phyloP scores from a whole-genome alignment of 306 rosid species.

The Quercus mongolica region DNA sequence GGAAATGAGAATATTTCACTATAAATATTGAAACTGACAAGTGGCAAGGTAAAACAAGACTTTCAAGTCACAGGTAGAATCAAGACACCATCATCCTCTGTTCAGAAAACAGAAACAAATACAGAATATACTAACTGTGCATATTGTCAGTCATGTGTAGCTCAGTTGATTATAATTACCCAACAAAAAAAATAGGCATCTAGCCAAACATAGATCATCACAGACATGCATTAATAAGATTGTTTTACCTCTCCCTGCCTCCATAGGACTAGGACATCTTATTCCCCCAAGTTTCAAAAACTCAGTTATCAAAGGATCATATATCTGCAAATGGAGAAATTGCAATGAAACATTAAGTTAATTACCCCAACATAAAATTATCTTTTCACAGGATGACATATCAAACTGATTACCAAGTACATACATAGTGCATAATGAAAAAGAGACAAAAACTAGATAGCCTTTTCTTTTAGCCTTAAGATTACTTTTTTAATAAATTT shows the following conservation, averaged over 20 bases:
- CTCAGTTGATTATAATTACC: constrained; percentile 14
- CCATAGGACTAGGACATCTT: constrained; percentile 55
- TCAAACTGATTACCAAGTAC: not conserved
- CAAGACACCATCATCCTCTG: not conserved
- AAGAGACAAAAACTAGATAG: not conserved
- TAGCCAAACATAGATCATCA: not conserved
- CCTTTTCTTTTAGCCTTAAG: not conserved
- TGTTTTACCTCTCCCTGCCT: constrained; percentile 69
- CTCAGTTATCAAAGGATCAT: constrained; percentile 39
- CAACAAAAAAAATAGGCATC: constrained; percentile 1
- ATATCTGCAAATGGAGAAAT: constrained; percentile 38
- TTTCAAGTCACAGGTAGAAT: not conserved
- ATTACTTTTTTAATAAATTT: not conserved
- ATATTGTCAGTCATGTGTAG: not conserved
- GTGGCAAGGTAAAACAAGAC: not conserved
- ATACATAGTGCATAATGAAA: not conserved
- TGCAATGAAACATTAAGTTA: constrained; percentile 9
- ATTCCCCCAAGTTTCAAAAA: constrained; percentile 69
- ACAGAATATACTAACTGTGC: not conserved
- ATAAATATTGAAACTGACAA: too few species aligned
- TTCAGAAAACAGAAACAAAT: not conserved
- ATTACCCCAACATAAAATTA: constrained; percentile 4
- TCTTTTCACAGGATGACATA: not conserved
- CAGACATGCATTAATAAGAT: not conserved
- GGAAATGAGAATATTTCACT: not conserved